Percentiles rank a stretch among this genome's conserved stretches.
These are phyloP conservation scores for Globisporangium megalacanthum DNA, from an alignment of 352 stramenopile species.

Conservation along the genomic window DNA sequence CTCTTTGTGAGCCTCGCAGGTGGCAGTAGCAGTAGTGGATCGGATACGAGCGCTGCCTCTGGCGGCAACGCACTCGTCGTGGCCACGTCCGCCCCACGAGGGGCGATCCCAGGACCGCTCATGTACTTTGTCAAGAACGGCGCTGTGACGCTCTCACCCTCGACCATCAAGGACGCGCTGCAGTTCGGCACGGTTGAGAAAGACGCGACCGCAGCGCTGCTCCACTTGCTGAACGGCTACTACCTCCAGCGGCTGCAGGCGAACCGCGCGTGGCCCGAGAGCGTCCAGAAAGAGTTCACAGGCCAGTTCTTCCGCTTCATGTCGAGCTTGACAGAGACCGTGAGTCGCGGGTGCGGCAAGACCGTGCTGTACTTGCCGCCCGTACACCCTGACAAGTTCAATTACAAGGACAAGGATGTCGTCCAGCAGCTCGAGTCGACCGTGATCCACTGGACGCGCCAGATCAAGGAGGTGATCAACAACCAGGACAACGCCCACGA, in stretches of 20 bases:
- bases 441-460: slow-evolving; percentile 95
- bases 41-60: too few species aligned
- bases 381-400: slow-evolving; percentile 76
- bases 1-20: slow-evolving; percentile 61
- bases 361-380: slow-evolving; percentile 92
- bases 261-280: slow-evolving; percentile 89
- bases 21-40: slow-evolving; percentile 13
- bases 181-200: slow-evolving; percentile 78
- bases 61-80: slow-evolving; percentile 26
- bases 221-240: slow-evolving; percentile 83
- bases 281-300: slow-evolving; percentile 92
- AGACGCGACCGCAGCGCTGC: slow-evolving; percentile 71
- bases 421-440: slow-evolving; percentile 95
- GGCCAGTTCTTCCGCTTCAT: slow-evolving; percentile 95
- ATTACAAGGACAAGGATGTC: slow-evolving; percentile 92
- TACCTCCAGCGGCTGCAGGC: slow-evolving; percentile 76
- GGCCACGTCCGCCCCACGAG: slow-evolving; percentile 49
- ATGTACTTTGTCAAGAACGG: slow-evolving; percentile 91
- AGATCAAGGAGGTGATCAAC: slow-evolving; percentile 97
- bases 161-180: slow-evolving; percentile 47
- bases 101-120: slow-evolving; percentile 24
- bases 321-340: slow-evolving; percentile 91
- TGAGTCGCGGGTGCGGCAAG: slow-evolving; percentile 88
- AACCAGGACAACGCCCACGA: slow-evolving; percentile 92
- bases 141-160: slow-evolving; percentile 52